Conservation (phyloP, 805 yeast species). For the Wickerhamomyces sydowiorum region DNA sequence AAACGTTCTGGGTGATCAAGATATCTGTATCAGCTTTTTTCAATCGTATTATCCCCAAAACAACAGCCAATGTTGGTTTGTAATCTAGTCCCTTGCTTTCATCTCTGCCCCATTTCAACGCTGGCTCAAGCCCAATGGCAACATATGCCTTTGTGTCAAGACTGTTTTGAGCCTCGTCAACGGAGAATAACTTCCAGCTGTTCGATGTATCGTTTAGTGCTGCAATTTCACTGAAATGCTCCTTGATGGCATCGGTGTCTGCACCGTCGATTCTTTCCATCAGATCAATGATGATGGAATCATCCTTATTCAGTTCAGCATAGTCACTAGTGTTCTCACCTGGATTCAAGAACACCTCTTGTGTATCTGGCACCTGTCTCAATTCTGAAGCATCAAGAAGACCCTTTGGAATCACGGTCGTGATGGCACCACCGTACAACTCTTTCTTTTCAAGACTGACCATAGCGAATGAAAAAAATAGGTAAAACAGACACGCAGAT, state of each 20-base stretch:
- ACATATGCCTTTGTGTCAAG: constrained; percentile 23
- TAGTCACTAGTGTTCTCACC: constrained; percentile 26
- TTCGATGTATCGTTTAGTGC: constrained; percentile 32
- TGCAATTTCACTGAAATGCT: constrained; percentile 53
- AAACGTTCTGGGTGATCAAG: constrained; percentile 54
- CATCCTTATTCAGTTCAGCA: constrained; percentile 35
- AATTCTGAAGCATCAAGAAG: constrained; percentile 72
- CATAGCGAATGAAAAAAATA: too few relatives aligned
- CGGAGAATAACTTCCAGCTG: constrained; percentile 28
- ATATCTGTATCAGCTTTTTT: constrained; percentile 51
- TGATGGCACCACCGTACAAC: constrained; percentile 82
- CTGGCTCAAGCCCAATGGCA: constrained; percentile 35
- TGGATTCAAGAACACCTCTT: constrained; percentile 73
- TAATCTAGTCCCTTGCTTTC: constrained; percentile 17
- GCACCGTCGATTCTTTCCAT: constrained; percentile 43
- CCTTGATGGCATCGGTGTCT: constrained; percentile 38
- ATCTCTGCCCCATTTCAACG: constrained; percentile 46
- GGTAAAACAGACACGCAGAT: too few relatives aligned
- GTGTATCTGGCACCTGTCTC: constrained; percentile 88
- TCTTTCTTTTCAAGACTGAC: constrained; percentile 13
- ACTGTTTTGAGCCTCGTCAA: constrained; percentile 10
- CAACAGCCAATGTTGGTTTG: constrained; percentile 37
- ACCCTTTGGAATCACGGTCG: constrained; percentile 49
- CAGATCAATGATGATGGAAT: constrained; percentile 59
- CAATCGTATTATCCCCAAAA: constrained; percentile 54